A percentile compares a stretch with the other conserved stretches of the same genome.
Conservation (phyloP, 73 alveolate genomes). For the Halteria grandinella region DNA sequence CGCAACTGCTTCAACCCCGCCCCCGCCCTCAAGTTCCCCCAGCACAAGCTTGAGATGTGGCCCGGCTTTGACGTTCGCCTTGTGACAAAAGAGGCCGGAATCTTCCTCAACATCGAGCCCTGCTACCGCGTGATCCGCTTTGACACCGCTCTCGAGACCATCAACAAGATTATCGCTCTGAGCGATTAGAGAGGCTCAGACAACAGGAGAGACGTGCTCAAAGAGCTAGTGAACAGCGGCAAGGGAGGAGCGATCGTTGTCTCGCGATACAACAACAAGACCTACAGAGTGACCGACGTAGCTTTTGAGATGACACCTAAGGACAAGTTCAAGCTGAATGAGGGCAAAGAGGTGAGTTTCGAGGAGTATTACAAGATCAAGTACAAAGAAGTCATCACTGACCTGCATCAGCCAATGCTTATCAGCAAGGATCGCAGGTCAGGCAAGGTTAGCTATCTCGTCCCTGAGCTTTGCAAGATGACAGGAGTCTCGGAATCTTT, state of each 20-base stretch:
- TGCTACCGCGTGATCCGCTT: slow-evolving; percentile 64
- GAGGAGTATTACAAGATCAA: slow-evolving; percentile 41
- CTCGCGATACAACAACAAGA: slow-evolving; percentile 65
- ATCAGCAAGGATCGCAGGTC: slow-evolving; percentile 27
- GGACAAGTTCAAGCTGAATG: slow-evolving; percentile 14
- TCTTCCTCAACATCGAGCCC: slow-evolving; percentile 64
- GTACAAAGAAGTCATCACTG: slow-evolving; percentile 56
- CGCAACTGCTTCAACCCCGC: slow-evolving; percentile 59
- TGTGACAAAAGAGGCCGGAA: slow-evolving; percentile 27
- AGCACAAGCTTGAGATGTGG: slow-evolving; percentile 63
- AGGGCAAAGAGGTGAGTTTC: slow-evolving; percentile 56
- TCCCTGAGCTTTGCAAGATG: slow-evolving; percentile 67
- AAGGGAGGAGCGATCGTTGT: slow-evolving; percentile 40
- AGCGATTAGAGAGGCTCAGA: slow-evolving; percentile 6
- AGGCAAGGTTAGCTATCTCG: slow-evolving; percentile 42
- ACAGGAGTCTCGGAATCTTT: slow-evolving; percentile 57
- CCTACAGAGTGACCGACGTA: slow-evolving; percentile 57
- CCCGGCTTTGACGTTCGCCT: slow-evolving; percentile 65
- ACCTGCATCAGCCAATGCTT: slow-evolving; percentile 50
- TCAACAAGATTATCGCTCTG: slow-evolving; percentile 8
- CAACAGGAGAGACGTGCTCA: slow-evolving; percentile 9
- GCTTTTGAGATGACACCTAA: slow-evolving; percentile 54
- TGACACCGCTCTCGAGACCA: slow-evolving; percentile 53
- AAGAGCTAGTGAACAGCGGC: too few species aligned
- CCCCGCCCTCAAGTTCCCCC: slow-evolving; percentile 28